Conservation (phyloP, 257 asterid species). For the Lavandula angustifolia region DNA sequence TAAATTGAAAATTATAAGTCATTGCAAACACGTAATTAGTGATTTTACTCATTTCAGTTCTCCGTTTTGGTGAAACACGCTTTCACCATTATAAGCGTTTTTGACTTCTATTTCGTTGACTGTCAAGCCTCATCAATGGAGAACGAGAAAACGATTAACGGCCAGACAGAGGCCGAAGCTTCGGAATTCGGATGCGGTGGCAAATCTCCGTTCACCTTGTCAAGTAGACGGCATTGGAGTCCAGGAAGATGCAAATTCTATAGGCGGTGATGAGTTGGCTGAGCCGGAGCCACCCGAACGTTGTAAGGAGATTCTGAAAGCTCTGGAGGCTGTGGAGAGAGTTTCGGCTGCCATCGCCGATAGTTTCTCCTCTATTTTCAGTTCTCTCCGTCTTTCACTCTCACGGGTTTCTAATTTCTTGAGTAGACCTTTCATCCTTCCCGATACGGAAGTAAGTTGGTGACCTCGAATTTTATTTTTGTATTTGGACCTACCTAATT, state of each 20-base stretch:
- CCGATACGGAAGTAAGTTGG: not conserved
- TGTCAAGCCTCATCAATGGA: constrained; percentile 31
- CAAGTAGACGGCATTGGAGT: constrained; percentile 26
- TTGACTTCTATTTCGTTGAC: not conserved
- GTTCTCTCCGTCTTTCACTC: constrained; percentile 73
- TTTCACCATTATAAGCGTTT: not conserved
- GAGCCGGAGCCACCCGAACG: constrained; percentile 43
- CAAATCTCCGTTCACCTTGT: constrained; percentile 13
- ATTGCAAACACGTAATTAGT: too few species aligned
- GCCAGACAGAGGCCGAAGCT: constrained; percentile 30
- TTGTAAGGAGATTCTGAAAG: constrained; percentile 68
- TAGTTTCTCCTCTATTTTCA: constrained; percentile 75
- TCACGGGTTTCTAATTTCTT: constrained; percentile 57
- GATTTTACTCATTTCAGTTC: too few species aligned
- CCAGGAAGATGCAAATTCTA: constrained; percentile 19
- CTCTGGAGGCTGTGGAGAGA: constrained; percentile 75
- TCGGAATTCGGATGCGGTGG: constrained; percentile 21
- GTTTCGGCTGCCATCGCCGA: constrained; percentile 82
- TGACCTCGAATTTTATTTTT: not conserved
- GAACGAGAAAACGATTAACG: constrained; percentile 25
- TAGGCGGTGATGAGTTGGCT: constrained; percentile 19
- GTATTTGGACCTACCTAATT: not conserved
- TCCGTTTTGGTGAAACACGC: not conserved
- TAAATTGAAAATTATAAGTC: too few species aligned
- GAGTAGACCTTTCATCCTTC: constrained; percentile 6